Percentiles rank a stretch among this genome's conserved stretches.
Conservation (phyloP, 257 asterid genomes). For the Coffea canephora region DNA sequence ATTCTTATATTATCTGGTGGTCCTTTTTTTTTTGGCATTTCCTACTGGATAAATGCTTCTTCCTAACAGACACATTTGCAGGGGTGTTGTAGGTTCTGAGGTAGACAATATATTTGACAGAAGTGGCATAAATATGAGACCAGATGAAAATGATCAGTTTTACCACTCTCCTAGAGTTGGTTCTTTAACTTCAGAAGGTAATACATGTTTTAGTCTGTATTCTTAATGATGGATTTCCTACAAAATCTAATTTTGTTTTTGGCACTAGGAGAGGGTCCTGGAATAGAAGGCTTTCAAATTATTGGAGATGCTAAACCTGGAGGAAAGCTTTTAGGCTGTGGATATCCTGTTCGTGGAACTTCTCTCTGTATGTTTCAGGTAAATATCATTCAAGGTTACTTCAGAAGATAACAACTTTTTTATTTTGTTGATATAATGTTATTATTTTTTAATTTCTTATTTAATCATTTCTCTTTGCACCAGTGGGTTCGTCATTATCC, state of each 20-base stretch:
- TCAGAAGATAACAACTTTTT: conserved; percentile 2
- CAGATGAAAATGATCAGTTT: conserved; percentile 51
- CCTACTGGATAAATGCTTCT: conserved; percentile 2
- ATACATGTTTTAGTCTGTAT: conserved; percentile 11
- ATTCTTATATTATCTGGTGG: neutral
- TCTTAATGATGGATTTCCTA: neutral
- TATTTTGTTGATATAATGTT: neutral
- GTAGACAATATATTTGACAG: conserved; percentile 44
- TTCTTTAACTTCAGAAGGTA: conserved; percentile 75
- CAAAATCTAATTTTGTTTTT: conserved; percentile 27
- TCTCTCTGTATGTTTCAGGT: conserved; percentile 99
- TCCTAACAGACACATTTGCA: conserved; percentile 39
- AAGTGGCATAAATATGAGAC: conserved; percentile 44
- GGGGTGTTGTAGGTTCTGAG: conserved; percentile 54
- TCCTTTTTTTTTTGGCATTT: conserved; percentile 1
- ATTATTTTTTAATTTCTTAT: conserved; percentile 17
- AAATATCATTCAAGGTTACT: conserved; percentile 8
- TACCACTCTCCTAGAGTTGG: conserved; percentile 46
- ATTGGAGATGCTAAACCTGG: conserved; percentile 98
- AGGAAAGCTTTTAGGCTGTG: conserved; percentile 81
- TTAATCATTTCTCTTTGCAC: conserved; percentile 20
- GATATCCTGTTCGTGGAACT: conserved; percentile 93
- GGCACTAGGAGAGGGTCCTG: conserved; percentile 74
- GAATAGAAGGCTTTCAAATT: conserved; percentile 87
- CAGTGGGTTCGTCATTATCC: conserved; percentile 99